Percentiles rank a stretch among this genome's conserved stretches.
phyloP scores from a whole-genome alignment of 345 rosid species.

The Firmiana major region DNA sequence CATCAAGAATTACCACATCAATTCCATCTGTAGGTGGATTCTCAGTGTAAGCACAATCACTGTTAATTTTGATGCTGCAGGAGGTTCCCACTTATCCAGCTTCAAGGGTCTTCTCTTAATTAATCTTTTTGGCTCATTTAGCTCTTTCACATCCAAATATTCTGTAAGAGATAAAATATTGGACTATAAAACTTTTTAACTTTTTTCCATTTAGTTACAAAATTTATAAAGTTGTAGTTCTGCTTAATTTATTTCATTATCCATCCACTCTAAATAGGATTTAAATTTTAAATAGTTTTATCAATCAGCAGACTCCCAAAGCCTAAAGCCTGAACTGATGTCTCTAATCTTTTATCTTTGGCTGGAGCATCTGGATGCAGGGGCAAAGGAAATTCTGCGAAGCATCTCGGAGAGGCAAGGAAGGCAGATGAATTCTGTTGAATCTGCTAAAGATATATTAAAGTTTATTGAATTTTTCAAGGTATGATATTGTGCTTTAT shows the following conservation, averaged over 20 bases:
- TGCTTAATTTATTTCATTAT: background rate
- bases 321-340: conserved; percentile 12
- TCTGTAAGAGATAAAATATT: background rate
- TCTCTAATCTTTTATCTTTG: conserved; percentile 9
- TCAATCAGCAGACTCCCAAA: background rate
- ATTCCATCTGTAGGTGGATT: background rate
- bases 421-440: conserved; percentile 70
- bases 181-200: background rate
- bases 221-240: background rate
- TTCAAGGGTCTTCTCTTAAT: background rate
- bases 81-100: background rate
- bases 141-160: background rate
- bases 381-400: conserved; percentile 74
- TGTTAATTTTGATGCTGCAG: too few relatives aligned
- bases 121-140: background rate
- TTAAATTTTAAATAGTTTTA: background rate
- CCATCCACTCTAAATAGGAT: background rate
- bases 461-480: conserved; percentile 68
- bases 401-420: conserved; percentile 89
- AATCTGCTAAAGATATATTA: conserved; percentile 75
- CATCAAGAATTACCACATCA: background rate
- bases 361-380: conserved; percentile 37
- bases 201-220: background rate
- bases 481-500: conserved; percentile 31
- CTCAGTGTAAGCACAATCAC: background rate